phyloP scores from a whole-genome alignment of 176 grass and related monocot genomes.

The Musa acuminata region DNA sequence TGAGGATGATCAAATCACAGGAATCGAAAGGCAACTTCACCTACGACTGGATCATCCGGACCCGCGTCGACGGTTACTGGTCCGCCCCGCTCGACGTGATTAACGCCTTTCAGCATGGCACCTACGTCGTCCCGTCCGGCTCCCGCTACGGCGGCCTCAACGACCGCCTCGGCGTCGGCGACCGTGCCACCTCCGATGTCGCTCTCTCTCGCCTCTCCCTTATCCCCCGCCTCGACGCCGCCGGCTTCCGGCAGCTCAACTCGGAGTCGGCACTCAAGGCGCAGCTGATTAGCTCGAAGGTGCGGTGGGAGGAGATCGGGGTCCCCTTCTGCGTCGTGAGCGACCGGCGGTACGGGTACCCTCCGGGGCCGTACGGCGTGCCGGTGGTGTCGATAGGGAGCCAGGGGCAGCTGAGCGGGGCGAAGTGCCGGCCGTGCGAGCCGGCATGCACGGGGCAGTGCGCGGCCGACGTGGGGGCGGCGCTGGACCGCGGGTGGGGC shows the following conservation, averaged over 20 bases:
- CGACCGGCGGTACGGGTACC: constrained; percentile 51
- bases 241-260: constrained; percentile 41
- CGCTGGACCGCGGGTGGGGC: constrained; percentile 27
- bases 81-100: constrained; percentile 16
- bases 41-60: constrained; percentile 64
- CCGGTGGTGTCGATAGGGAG: constrained; percentile 57
- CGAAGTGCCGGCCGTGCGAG: constrained; percentile 64
- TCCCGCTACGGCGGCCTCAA: constrained; percentile 67
- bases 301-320: constrained; percentile 11
- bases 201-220: constrained; percentile 54
- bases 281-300: constrained; percentile 27
- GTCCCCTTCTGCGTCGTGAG: constrained; percentile 63
- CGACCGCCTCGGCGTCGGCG: constrained; percentile 56
- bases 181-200: constrained; percentile 13
- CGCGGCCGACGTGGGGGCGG: not conserved
- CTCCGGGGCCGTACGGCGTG: constrained; percentile 34
- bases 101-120: not conserved
- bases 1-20: constrained; percentile 50
- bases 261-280: constrained; percentile 61
- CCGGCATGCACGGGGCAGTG: constrained; percentile 29
- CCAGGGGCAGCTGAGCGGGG: constrained; percentile 54
- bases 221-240: constrained; percentile 31
- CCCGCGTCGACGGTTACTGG: constrained; percentile 81
- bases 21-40: constrained; percentile 49
- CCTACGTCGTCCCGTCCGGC: constrained; percentile 54